Evolutionary conservation across 768 basidiomycete species (phyloP).

Genomic region (Lactifluus hygrophoroides): DNA sequence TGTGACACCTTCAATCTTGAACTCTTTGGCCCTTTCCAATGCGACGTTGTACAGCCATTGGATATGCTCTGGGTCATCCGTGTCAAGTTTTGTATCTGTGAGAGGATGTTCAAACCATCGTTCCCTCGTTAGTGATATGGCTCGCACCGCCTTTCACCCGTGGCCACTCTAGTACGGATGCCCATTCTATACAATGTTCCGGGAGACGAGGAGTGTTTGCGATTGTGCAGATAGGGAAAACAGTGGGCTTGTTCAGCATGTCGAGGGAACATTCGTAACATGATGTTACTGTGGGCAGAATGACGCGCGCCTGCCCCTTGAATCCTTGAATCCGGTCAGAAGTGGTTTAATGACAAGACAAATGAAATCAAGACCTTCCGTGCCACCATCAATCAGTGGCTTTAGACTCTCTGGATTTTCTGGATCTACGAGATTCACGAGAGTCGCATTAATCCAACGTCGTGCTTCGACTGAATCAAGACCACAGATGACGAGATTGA

Average conservation of each 20-base stretch:
- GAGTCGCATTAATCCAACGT: constrained; percentile 97
- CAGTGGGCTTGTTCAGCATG: constrained; percentile 95
- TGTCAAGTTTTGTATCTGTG: constrained; percentile 91
- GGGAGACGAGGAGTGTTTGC: constrained; percentile 97
- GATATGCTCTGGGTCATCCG: constrained; percentile 95
- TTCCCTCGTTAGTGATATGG: too few species aligned
- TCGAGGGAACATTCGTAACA: constrained; percentile 98
- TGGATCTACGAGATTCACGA: constrained; percentile 90
- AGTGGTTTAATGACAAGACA: not conserved
- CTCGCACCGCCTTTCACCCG: constrained; percentile 74
- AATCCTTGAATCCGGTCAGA: constrained; percentile 52
- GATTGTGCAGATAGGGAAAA: constrained; percentile 97
- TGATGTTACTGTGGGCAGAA: constrained; percentile 88
- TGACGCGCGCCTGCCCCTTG: constrained; percentile 96
- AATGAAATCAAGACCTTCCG: constrained; percentile 68
- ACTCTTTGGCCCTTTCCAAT: constrained; percentile 76
- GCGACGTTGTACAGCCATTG: constrained; percentile 85
- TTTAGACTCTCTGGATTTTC: constrained; percentile 90
- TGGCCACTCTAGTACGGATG: constrained; percentile 98
- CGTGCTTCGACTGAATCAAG: constrained; percentile 96
- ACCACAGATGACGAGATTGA: constrained; percentile 94
- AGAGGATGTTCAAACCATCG: not conserved
- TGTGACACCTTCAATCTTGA: constrained; percentile 97
- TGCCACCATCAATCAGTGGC: constrained; percentile 96
- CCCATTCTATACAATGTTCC: constrained; percentile 99